Percentiles rank a stretch among this genome's conserved stretches.
These are phyloP conservation scores for Termitomyces sp. DNA, from an alignment of 768 basidiomycete species.

Conservation along the genomic window DNA sequence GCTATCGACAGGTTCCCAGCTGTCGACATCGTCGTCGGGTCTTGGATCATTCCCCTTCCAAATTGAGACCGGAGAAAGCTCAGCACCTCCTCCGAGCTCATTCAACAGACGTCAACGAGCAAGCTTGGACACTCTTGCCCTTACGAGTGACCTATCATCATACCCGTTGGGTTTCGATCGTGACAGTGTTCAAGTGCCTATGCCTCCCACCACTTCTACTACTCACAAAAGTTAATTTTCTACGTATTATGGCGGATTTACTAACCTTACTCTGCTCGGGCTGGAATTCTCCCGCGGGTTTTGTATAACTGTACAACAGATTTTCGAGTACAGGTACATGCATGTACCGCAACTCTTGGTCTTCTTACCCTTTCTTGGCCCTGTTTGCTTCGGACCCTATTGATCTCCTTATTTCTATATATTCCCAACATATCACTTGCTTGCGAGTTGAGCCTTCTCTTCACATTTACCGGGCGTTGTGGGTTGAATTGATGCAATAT, in stretches of 20 bases:
- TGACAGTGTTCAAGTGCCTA: slow-evolving; percentile 30
- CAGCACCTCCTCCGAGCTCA: slow-evolving; percentile 28
- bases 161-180: slow-evolving; percentile 77
- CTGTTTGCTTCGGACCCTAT: neutral
- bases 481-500: slow-evolving; percentile 7
- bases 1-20: slow-evolving; percentile 71
- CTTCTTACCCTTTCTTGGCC: neutral
- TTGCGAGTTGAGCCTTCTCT: slow-evolving; percentile 6
- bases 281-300: slow-evolving; percentile 10
- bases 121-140: slow-evolving; percentile 79
- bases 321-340: slow-evolving; percentile 6
- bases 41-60: slow-evolving; percentile 86
- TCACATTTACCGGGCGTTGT: neutral
- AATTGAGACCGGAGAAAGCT: slow-evolving; percentile 60
- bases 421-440: slow-evolving; percentile 1
- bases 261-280: slow-evolving; percentile 9
- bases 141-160: slow-evolving; percentile 80
- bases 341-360: slow-evolving; percentile 1
- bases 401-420: slow-evolving; percentile 2
- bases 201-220: slow-evolving; percentile 21
- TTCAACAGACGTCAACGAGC: slow-evolving; percentile 60
- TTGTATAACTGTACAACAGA: slow-evolving; percentile 17
- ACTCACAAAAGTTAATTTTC: slow-evolving; percentile 14
- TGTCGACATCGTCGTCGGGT: slow-evolving; percentile 78
- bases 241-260: neutral